Evolutionary conservation across 805 yeast species (phyloP).

Genomic region (Sporopachydermia quercuum): DNA sequence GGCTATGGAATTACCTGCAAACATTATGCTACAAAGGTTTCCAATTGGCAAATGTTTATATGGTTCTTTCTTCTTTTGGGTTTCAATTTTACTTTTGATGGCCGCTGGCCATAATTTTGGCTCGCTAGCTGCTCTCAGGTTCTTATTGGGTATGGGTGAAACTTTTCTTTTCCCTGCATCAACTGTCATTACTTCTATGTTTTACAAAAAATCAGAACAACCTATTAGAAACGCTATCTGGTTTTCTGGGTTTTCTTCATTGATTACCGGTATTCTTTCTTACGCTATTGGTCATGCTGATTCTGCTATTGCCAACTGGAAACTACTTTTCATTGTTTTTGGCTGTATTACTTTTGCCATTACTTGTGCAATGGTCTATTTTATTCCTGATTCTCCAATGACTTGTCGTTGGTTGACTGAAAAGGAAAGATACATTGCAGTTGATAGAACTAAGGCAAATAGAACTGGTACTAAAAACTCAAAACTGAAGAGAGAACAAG

Average conservation of each 20-base stretch:
- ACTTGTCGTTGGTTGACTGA: constrained; percentile 30
- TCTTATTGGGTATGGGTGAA: constrained; percentile 36
- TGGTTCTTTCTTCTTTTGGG: constrained; percentile 29
- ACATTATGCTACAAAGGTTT: constrained; percentile 24
- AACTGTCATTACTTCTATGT: constrained; percentile 45
- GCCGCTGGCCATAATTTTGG: constrained; percentile 29
- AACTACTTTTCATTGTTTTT: constrained; percentile 36
- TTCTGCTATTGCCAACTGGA: constrained; percentile 27
- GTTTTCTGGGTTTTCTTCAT: constrained; percentile 10
- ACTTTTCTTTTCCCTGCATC: constrained; percentile 40
- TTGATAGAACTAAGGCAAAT: constrained; percentile 25
- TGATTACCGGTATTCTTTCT: constrained; percentile 18
- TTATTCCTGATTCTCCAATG: constrained; percentile 45
- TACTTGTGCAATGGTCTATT: constrained; percentile 19
- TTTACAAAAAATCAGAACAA: constrained; percentile 33
- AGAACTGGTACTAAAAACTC: constrained; percentile 29
- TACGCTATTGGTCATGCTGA: constrained; percentile 22
- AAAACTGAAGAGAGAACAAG: constrained; percentile 33
- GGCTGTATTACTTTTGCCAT: constrained; percentile 38
- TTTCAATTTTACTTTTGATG: constrained; percentile 26
- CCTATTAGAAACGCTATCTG: constrained; percentile 33
- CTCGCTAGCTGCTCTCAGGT: constrained; percentile 29
- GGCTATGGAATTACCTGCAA: constrained; percentile 30
- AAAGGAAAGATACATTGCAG: constrained; percentile 37
- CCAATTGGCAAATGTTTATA: constrained; percentile 19